These are phyloP conservation scores for Trichosporon sp. DNA, from an alignment of 1,284 basidiomycete genomes.

Conservation along the genomic window DNA sequence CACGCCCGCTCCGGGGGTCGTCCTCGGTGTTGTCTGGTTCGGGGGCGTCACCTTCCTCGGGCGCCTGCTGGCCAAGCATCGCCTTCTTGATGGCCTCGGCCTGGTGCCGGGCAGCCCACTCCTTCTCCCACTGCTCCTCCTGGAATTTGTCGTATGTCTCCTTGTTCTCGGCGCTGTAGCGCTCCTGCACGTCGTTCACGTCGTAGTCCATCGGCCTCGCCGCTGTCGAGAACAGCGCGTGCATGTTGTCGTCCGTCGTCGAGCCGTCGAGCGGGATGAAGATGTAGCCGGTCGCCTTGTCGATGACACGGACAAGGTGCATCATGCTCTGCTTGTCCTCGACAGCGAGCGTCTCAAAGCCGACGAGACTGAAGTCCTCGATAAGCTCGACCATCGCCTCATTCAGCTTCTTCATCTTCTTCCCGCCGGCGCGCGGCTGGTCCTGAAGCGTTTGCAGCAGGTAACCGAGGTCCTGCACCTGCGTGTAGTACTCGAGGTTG, in stretches of 20 bases:
- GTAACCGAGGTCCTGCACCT: constrained; percentile 92
- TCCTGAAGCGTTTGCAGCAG: constrained; percentile 66
- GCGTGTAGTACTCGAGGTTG: constrained; percentile 96
- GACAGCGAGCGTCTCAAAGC: constrained; percentile 94
- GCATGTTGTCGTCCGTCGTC: constrained; percentile 60
- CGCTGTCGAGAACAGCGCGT: constrained; percentile 64
- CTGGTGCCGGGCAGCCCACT: constrained; percentile 39
- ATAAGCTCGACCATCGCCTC: constrained; percentile 84
- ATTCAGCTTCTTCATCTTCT: constrained; percentile 73
- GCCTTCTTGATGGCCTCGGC: constrained; percentile 12
- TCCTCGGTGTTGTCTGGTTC: neutral
- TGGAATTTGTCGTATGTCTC: constrained; percentile 76
- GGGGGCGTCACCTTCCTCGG: neutral
- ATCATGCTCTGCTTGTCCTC: constrained; percentile 95
- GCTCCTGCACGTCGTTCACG: constrained; percentile 76
- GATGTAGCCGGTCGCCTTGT: constrained; percentile 84
- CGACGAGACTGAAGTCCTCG: constrained; percentile 90
- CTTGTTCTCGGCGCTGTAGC: constrained; percentile 69
- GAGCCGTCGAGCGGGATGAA: constrained; percentile 58
- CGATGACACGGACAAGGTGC: constrained; percentile 71
- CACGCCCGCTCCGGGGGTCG: neutral
- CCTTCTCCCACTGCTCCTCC: constrained; percentile 52
- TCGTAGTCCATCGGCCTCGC: constrained; percentile 58
- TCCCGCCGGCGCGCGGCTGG: constrained; percentile 55
- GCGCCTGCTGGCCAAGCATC: neutral